Evolutionary conservation across 805 yeast genomes (phyloP).

Genomic region (Komagataella pseudopastoris): DNA sequence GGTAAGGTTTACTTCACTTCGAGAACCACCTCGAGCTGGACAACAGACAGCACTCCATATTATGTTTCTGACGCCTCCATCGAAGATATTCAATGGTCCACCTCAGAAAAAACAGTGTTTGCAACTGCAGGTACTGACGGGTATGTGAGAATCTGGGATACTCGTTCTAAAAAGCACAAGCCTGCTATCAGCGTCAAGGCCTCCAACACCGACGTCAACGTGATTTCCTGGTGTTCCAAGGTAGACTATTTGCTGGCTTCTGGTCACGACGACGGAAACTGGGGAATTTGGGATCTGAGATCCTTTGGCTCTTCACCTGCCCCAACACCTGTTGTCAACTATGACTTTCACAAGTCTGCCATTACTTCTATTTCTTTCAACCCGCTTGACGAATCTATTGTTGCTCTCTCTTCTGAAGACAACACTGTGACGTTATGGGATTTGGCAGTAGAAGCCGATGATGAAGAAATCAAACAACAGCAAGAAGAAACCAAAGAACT

Average conservation of each 20-base stretch:
- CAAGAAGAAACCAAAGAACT: conserved; percentile 65
- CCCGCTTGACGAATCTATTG: conserved; percentile 88
- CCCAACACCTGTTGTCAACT: conserved; percentile 77
- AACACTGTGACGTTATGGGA: conserved; percentile 97
- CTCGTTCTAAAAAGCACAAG: conserved; percentile 81
- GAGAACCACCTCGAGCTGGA: conserved; percentile 69
- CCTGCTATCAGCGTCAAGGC: conserved; percentile 83
- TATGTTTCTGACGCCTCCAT: conserved; percentile 60
- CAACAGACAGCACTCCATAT: conserved; percentile 75
- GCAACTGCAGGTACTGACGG: conserved; percentile 95
- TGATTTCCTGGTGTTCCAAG: conserved; percentile 87
- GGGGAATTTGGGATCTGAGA: conserved; percentile 98
- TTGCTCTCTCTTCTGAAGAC: conserved; percentile 94
- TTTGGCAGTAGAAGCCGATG: conserved; percentile 96
- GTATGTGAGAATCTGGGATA: conserved; percentile 88
- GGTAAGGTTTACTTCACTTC: conserved; percentile 75
- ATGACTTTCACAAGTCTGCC: conserved; percentile 89
- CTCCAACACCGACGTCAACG: conserved; percentile 77
- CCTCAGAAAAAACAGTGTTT: conserved; percentile 82
- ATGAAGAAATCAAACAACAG: conserved; percentile 87
- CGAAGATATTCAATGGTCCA: conserved; percentile 96
- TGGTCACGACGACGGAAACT: conserved; percentile 94
- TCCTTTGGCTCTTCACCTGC: conserved; percentile 44
- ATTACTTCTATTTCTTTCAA: conserved; percentile 89
- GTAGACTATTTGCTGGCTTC: conserved; percentile 81